Evolutionary conservation across 2,329 filamentous ascomycete genomes (phyloP).

Genomic region (Microcera coccophila): DNA sequence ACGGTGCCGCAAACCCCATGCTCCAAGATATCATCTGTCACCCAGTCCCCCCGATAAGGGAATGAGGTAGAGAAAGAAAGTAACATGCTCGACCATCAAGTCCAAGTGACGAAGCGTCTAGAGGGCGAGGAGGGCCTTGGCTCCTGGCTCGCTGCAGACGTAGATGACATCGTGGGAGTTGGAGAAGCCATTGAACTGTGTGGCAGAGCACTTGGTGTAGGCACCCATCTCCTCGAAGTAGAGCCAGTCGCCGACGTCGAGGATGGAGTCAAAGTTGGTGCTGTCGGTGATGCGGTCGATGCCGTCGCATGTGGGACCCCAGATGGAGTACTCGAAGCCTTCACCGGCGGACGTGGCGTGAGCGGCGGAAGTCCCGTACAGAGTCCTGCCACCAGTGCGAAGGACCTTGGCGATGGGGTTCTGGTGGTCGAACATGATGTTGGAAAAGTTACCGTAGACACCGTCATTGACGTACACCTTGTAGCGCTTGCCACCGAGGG

Average conservation of each 20-base stretch:
- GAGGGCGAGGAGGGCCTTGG: constrained; percentile 61
- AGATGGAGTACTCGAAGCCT: constrained; percentile 84
- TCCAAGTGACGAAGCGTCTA: constrained; percentile 3
- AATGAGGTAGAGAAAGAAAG: constrained; percentile 9
- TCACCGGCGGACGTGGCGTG: constrained; percentile 43
- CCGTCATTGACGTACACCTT: constrained; percentile 99
- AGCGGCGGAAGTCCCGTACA: constrained; percentile 55
- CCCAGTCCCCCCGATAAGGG: constrained; percentile 5
- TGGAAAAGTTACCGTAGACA: constrained; percentile 96
- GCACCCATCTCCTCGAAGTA: constrained; percentile 99
- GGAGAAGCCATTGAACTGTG: constrained; percentile 94
- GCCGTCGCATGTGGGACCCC: constrained; percentile 96
- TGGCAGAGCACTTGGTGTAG: constrained; percentile 97
- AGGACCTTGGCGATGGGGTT: constrained; percentile 81
- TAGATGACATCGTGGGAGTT: constrained; percentile 92
- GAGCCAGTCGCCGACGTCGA: constrained; percentile 95
- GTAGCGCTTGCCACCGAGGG: constrained; percentile 66
- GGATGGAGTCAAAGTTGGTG: constrained; percentile 68
- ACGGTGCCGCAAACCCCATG: neutral
- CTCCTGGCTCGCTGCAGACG: constrained; percentile 88
- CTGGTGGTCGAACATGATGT: constrained; percentile 99
- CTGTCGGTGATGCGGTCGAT: constrained; percentile 90
- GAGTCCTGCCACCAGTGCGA: constrained; percentile 53
- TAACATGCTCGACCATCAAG: neutral
- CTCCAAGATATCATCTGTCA: no score